Evolutionary conservation across 164 flowering plant species (phyloP), one percentile per base, ranked within the genome.

Genomic region (Cinnamomum micranthum): DNA sequence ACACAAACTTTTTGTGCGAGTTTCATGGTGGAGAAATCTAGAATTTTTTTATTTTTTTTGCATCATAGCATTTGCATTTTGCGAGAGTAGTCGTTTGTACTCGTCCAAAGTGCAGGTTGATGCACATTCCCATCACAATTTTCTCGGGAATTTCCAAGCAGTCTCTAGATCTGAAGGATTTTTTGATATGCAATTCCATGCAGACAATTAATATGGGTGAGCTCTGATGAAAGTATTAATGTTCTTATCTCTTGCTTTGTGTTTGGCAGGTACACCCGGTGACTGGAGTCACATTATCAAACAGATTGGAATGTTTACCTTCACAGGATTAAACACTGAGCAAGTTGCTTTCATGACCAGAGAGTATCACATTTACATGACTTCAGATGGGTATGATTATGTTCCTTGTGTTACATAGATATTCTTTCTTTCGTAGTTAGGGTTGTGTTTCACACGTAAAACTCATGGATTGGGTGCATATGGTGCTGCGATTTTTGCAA

Each of bases 261-360:
- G 71, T 62, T 80, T 79, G 71, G 71, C 85, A 95, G 98, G 92
- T 24, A 95, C 99, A 65, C 97, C 98, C 17, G 99, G 99, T 72
- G 97, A 96, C 75, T 96, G 99, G 99, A 96, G 94, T 81, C 99
- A 96, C 85, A 96, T 96, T 69, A 83, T 92, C 76, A 96, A 94
- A 85, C 99, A 96, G 82, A 94, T 96, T 55, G 99, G 99, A 55
- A 96, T 96, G 99, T 96, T 94, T 50, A 96, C 99, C 52, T 96
- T 96, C 87, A 94, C 98, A 0, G 99, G 99, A 73, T 83, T 96
- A 85, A 91, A 91, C 78, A 22, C 85, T 0, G 84, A 88, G 77
- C 99, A 94, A 83, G 99, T 96, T 68, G 84, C 86, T 15, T 96
- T 94, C 85, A 93, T 96, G 97, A 92, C 92, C 13, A 88, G 77